These are phyloP conservation scores for Myrica gale DNA, from an alignment of 306 rosid genomes.

Conservation along the genomic window DNA sequence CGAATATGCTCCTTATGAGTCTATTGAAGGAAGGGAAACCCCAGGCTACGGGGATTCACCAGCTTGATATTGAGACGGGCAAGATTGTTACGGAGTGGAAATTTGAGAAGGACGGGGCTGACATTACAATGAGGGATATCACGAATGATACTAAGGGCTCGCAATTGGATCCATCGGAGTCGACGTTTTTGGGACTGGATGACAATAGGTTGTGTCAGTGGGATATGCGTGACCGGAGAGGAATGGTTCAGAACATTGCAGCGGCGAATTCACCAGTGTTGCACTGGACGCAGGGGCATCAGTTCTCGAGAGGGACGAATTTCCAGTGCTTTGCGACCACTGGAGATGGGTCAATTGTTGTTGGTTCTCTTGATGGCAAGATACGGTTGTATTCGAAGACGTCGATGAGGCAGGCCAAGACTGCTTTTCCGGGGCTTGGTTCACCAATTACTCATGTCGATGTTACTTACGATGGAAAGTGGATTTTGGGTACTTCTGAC, in stretches of 20 bases:
- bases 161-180: conserved; percentile 83
- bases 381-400: conserved; percentile 82
- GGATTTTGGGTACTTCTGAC: conserved; percentile 82
- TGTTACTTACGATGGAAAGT: conserved; percentile 90
- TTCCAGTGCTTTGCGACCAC: conserved; percentile 86
- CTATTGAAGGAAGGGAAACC: conserved; percentile 69
- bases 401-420: conserved; percentile 89
- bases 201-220: conserved; percentile 90
- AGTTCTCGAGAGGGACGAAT: conserved; percentile 80
- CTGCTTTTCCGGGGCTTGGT: conserved; percentile 88
- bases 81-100: conserved; percentile 85
- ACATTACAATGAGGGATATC: conserved; percentile 78
- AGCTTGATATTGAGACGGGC: conserved; percentile 83
- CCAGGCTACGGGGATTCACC: conserved; percentile 55
- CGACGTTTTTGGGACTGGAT: conserved; percentile 90
- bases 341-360: conserved; percentile 90
- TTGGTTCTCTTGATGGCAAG: conserved; percentile 84
- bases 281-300: conserved; percentile 89
- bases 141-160: conserved; percentile 77
- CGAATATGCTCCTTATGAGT: conserved; percentile 91
- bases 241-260: conserved; percentile 73
- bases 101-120: conserved; percentile 84
- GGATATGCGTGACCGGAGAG: conserved; percentile 80
- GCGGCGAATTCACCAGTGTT: conserved; percentile 50
- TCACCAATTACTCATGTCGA: conserved; percentile 77